Percentiles rank a stretch among this genome's conserved stretches.
phyloP scores from a whole-genome alignment of 192 early-diverging fungal genomes.

The Rhizophagus clarus region DNA sequence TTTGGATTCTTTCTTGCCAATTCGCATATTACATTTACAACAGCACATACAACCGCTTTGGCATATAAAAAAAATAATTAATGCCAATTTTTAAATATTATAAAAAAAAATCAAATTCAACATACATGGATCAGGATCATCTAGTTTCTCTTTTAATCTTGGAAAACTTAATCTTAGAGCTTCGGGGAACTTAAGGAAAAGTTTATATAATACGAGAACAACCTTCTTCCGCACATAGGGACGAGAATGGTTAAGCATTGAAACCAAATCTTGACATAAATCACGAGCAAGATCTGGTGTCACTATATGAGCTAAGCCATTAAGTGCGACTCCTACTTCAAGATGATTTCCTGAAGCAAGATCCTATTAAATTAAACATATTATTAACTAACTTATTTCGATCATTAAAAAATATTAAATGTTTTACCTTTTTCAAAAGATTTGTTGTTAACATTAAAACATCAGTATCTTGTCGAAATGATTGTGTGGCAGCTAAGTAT shows the following conservation, averaged over 20 bases:
- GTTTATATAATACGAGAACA: conserved; percentile 82
- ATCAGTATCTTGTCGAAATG: conserved; percentile 91
- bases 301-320: conserved; percentile 89
- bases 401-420: not conserved
- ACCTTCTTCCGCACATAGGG: conserved; percentile 94
- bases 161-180: conserved; percentile 81
- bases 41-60: conserved; percentile 86
- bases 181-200: conserved; percentile 90
- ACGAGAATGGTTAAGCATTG: conserved; percentile 89
- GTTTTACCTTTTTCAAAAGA: conserved; percentile 86
- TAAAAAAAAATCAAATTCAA: not conserved
- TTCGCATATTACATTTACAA: conserved; percentile 96
- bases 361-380: conserved; percentile 58
- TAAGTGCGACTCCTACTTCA: conserved; percentile 89
- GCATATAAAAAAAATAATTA: conserved; percentile 26
- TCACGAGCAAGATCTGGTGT: conserved; percentile 90
- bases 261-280: conserved; percentile 80
- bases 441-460: conserved; percentile 97
- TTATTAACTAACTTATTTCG: not conserved
- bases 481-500: conserved; percentile 88
- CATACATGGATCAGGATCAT: conserved; percentile 89
- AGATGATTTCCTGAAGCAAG: conserved; percentile 78
- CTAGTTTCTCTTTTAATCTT: conserved; percentile 81
- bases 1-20: conserved; percentile 90
- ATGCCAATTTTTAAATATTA: conserved; percentile 24